These are phyloP conservation scores for Trametes coccinea DNA, from an alignment of 768 basidiomycete genomes.

Conservation along the genomic window DNA sequence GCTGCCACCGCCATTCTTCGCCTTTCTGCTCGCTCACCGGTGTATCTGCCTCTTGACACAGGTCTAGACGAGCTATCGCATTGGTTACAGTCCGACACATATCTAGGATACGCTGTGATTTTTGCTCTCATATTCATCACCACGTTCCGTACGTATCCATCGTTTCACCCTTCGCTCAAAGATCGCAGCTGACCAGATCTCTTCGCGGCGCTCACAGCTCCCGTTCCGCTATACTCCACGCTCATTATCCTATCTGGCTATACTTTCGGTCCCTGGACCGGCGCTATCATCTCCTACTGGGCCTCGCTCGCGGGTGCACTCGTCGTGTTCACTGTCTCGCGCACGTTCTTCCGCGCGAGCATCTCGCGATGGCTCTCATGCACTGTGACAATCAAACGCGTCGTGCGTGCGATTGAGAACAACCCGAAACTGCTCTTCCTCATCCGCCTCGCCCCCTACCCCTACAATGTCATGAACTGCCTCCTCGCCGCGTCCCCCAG, in stretches of 20 bases:
- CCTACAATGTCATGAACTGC: conserved; percentile 94
- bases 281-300: conserved; percentile 83
- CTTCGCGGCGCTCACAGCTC: conserved; percentile 50
- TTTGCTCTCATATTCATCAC: conserved; percentile 84
- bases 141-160: conserved; percentile 69
- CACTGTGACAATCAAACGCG: conserved; percentile 71
- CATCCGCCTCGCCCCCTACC: conserved; percentile 89
- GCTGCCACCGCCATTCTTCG: conserved; percentile 16
- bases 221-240: conserved; percentile 90
- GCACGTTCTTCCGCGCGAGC: conserved; percentile 64
- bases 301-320: conserved; percentile 86
- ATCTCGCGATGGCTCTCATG: conserved; percentile 75
- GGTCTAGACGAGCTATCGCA: conserved; percentile 81
- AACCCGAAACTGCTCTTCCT: conserved; percentile 87
- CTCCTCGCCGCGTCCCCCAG: conserved; percentile 86
- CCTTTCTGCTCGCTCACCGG: conserved; percentile 1
- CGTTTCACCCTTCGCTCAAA: conserved; percentile 5
- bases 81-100: conserved; percentile 71
- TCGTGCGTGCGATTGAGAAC: conserved; percentile 85
- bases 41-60: conserved; percentile 32
- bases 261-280: conserved; percentile 82
- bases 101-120: conserved; percentile 75
- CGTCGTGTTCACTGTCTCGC: conserved; percentile 78
- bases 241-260: conserved; percentile 91
- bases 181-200: conserved; percentile 11